Conservation (phyloP, 2,329 filamentous ascomycete genomes). For the Gyromitra esculenta region DNA sequence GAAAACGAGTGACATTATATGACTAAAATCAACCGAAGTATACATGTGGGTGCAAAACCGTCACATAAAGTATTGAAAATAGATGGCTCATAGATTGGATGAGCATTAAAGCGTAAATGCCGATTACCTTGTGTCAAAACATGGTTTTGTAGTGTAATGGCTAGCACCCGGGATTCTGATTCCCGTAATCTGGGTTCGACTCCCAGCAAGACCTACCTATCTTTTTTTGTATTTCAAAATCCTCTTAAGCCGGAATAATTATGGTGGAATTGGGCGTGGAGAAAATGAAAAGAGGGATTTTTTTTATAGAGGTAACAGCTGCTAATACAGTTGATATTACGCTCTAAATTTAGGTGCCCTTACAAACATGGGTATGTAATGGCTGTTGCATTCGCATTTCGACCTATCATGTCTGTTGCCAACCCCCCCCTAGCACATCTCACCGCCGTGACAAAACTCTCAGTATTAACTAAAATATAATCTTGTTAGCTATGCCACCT, state of each 20-base stretch:
- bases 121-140: background rate
- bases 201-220: conserved; percentile 36
- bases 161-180: conserved; percentile 51
- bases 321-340: background rate
- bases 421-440: conserved; percentile 16
- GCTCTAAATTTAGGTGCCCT: background rate
- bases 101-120: background rate
- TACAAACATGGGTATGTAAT: conserved; percentile 25
- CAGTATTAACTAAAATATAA: conserved; percentile 33
- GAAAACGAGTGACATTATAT: conserved; percentile 16
- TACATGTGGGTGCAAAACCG: background rate
- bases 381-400: conserved; percentile 17
- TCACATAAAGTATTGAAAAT: background rate
- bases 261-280: background rate
- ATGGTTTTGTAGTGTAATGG: conserved; percentile 48
- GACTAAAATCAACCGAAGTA: background rate
- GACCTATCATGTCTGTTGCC: conserved; percentile 1
- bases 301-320: too few species aligned
- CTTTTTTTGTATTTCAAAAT: background rate
- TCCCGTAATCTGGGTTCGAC: conserved; percentile 47
- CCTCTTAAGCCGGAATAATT: too few species aligned
- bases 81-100: background rate
- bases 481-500: conserved; percentile 1
- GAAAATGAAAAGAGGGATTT: background rate
- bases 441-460: conserved; percentile 41